These are phyloP conservation scores for Suhomyces sp. DNA, from an alignment of 805 yeast species.

Conservation along the genomic window DNA sequence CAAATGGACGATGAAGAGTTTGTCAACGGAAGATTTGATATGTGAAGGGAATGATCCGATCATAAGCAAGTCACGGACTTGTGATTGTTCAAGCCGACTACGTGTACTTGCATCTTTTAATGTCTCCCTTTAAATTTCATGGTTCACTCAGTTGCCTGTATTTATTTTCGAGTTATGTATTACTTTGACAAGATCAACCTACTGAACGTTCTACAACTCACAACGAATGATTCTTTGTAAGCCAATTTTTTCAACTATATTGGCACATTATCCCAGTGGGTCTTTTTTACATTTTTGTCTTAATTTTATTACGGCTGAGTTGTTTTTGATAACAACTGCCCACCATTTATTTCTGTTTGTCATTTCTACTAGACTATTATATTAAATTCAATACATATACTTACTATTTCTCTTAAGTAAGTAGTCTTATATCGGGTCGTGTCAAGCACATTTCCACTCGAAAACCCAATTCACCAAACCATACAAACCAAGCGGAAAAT, in stretches of 20 bases:
- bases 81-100: neutral
- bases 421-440: neutral
- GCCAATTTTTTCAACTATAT: neutral
- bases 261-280: neutral
- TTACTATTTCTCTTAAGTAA: neutral
- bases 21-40: conserved; percentile 86
- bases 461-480: neutral
- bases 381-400: neutral
- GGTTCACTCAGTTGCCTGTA: neutral
- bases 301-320: neutral
- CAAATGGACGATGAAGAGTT: conserved; percentile 73
- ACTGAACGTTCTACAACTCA: neutral
- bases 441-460: neutral
- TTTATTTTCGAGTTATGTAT: neutral
- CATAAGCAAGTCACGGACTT: no score
- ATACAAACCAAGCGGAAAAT: neutral
- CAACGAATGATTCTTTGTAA: neutral
- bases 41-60: conserved; percentile 45
- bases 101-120: neutral
- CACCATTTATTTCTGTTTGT: neutral
- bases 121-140: neutral
- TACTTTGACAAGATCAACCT: neutral
- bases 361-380: conserved; percentile 2
- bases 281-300: neutral
- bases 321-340: neutral